Conservation (phyloP, 371 early-diverging fungal genomes). For the Zychaea mexicana region DNA sequence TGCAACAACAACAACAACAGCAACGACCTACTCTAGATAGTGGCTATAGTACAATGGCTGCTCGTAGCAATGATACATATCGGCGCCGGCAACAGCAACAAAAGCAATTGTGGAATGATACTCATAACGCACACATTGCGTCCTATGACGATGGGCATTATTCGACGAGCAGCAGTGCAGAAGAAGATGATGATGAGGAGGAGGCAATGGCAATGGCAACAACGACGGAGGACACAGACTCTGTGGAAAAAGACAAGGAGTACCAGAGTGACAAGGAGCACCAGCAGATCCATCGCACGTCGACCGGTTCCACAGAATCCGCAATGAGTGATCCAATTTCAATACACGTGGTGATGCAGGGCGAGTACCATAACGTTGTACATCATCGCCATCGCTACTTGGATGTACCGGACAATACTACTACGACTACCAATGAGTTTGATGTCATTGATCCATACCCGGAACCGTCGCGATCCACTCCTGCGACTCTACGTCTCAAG, state of each 20-base stretch:
- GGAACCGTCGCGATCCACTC: constrained; percentile 14
- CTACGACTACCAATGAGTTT: neutral
- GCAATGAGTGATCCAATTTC: constrained; percentile 8
- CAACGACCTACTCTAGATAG: constrained; percentile 20
- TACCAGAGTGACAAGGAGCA: neutral
- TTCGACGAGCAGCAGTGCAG: constrained; percentile 1
- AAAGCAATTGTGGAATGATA: no score
- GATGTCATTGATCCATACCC: neutral
- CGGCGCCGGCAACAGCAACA: neutral
- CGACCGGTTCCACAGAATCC: neutral
- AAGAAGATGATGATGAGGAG: neutral
- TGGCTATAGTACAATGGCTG: constrained; percentile 25
- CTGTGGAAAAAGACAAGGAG: no score
- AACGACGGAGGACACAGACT: neutral
- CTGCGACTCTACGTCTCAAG: neutral
- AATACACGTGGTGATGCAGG: constrained; percentile 6
- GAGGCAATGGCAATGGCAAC: neutral
- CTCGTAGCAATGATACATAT: neutral
- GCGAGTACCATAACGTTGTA: neutral
- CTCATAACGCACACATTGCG: no score
- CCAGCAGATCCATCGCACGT: neutral
- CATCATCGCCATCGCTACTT: neutral
- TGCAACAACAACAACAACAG: neutral
- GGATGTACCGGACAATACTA: neutral
- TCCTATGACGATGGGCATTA: no score